Evolutionary conservation across 2,329 filamentous ascomycete genomes (phyloP).

Genomic region (Colletotrichum kahawae): DNA sequence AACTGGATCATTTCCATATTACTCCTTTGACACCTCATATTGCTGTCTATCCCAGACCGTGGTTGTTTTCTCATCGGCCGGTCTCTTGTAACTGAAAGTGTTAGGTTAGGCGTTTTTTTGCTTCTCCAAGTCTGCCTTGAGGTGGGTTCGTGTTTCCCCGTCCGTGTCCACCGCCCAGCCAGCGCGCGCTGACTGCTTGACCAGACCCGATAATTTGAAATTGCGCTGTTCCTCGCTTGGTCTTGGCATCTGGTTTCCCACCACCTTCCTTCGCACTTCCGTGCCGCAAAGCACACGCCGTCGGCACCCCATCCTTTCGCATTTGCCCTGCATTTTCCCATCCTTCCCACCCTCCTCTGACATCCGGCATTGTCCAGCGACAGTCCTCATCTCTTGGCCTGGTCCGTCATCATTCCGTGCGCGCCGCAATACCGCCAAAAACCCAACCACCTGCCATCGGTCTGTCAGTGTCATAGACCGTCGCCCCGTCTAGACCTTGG

Average conservation of each 20-base stretch:
- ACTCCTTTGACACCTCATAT: neutral
- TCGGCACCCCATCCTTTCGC: neutral
- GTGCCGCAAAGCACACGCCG: neutral
- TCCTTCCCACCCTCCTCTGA: neutral
- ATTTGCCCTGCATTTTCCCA: neutral
- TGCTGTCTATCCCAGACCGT: neutral
- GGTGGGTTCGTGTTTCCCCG: slow-evolving; percentile 9
- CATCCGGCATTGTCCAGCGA: neutral
- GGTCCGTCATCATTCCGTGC: neutral
- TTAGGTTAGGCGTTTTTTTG: slow-evolving; percentile 9
- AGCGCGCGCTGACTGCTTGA: neutral
- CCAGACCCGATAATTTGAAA: slow-evolving; percentile 18
- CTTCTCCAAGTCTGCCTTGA: slow-evolving; percentile 15
- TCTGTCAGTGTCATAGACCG: neutral
- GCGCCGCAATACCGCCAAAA: neutral
- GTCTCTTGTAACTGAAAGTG: neutral
- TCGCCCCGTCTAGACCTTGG: neutral
- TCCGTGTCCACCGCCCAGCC: neutral
- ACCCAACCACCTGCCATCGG: neutral
- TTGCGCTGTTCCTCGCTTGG: slow-evolving; percentile 12
- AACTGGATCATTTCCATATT: neutral
- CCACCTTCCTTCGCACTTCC: neutral
- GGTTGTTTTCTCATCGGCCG: neutral
- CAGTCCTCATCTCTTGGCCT: neutral
- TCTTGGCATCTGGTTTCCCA: slow-evolving; percentile 2